Base-by-base conservation (phyloP, 202 grass and related monocot genomes). In the Schoenoplectus triqueter region DNA sequence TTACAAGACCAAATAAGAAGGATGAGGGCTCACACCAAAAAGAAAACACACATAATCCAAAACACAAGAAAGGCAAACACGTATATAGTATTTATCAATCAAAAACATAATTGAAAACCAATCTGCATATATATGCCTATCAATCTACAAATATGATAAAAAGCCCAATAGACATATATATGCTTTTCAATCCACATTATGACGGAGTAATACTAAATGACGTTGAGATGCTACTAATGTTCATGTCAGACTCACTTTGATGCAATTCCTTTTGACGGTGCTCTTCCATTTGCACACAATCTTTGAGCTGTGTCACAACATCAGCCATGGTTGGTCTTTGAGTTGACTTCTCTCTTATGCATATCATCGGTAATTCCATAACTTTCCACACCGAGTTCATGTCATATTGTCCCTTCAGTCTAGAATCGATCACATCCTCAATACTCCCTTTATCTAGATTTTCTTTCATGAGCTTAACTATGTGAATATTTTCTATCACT, bases 291-390 rank as follows among this genome's bases (percentile, higher is more conserved):
- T 21, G 55, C 62, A 82, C 11, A 82, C 80, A 22, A 48, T 82
- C 80, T 7, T 65, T 47, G 20, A 82, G 45, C 6, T 66, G 56
- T 14, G 15, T 67, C 61, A 82, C 80, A 1, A 82, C 60, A 31
- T 82, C 80, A 66, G 80, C 64, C 80, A 82, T 82, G 20, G 80
- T 13, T 19, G 80, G 80, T 68, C 80, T 66, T 6, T 82, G 14
- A 4, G 42, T 39, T 64, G 80, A 62, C 4, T 55, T 31, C 6
- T 21, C 47, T 6, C 18, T 15, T 19, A 62, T 82, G 60, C 80
- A 82, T 15, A 22, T 20, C 80, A 82, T 68, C 10, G 80, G 62
- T 52, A 82, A 48, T 64, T 82, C 80, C 13, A 82, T 62, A 51
- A 66, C 80, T 15, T 66, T 82, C 80, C 62, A 68, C 46, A 82